Evolutionary conservation across 306 rosid species (phyloP), one percentile per base, ranked within the genome.

Genomic region (Biancaea sappan): DNA sequence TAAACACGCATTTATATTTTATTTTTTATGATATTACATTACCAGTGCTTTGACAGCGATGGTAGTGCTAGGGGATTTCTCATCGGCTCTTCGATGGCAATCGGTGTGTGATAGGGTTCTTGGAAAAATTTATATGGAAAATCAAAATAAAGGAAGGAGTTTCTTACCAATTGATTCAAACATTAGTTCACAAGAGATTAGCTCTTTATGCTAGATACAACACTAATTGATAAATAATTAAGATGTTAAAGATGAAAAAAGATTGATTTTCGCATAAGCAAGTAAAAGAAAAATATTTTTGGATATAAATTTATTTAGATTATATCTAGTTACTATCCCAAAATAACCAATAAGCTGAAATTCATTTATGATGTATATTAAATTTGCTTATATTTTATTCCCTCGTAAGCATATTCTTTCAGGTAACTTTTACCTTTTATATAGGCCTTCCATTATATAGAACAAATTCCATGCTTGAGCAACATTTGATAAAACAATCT

Each of bases 281-380:
- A 15, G 40, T 15, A 9, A 8, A 44, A n/a, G n/a, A 26, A 4
- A 24, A 19, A 18, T 5, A 3, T 2, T 44, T 26, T 46, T 15
- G 3, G 38, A 16, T 7, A 74, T 19, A 56, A 26, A 5, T 24
- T 71, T 18, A 38, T 16, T 40, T 13, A 52, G 41, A 56, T 54
- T 37, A 15, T 56, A 8, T 24, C 3, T 71, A 40, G 4, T 54
- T 22, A 14, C 16, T 8, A 16, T 52, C 48, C 50, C 25, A 47
- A 51, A 50, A 21, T 32, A 35, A n/a, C 41, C 41, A 54, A 46
- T 34, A 73, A 29, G 69, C 29, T 19, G 31, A 29, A 58, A 72
- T 29, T 43, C 13, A 72, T 6, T 16, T 29, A 40, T 72, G 68
- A 50, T 48, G 40, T 50, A 48, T 34, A n/a, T n/a, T n/a, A n/a